These are phyloP conservation scores for Euphrasia confusa DNA, from an alignment of 257 asterid genomes.

Conservation along the genomic window DNA sequence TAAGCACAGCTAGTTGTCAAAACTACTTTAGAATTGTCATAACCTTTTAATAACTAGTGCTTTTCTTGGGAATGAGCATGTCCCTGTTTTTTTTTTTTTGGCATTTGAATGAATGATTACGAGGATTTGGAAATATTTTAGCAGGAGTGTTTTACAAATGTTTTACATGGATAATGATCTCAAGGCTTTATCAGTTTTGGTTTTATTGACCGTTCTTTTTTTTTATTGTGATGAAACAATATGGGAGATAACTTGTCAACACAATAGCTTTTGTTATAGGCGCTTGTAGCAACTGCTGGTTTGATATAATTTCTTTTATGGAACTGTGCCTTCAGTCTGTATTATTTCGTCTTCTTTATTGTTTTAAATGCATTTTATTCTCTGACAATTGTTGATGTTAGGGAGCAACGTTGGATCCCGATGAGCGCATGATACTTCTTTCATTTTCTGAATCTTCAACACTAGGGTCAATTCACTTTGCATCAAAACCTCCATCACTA, in stretches of 20 bases:
- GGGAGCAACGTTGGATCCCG: constrained; percentile 99
- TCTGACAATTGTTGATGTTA: constrained; percentile 31
- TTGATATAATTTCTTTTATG: constrained; percentile 9
- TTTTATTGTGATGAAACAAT: background rate
- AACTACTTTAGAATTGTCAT: no score
- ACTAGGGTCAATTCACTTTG: constrained; percentile 87
- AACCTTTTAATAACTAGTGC: no score
- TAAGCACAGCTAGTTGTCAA: no score
- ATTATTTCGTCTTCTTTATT: constrained; percentile 13
- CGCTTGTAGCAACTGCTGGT: constrained; percentile 8
- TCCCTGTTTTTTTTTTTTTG: background rate
- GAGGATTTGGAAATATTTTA: background rate
- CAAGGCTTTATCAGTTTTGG: constrained; percentile 10
- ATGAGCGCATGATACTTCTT: constrained; percentile 77
- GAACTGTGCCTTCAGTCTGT: constrained; percentile 13
- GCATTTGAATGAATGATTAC: constrained; percentile 2
- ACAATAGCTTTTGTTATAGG: constrained; percentile 8
- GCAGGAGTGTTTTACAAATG: background rate
- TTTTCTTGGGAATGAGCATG: background rate
- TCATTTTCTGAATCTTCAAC: constrained; percentile 66
- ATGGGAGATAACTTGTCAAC: background rate
- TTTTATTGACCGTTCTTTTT: constrained; percentile 3
- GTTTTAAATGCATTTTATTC: constrained; percentile 11
- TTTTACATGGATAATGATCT: constrained; percentile 9
- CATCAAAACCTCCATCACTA: constrained; percentile 91